A percentile compares a stretch with the other conserved stretches of the same genome.
Conservation (phyloP, 768 basidiomycete genomes). For the Leccinum arenicola region DNA sequence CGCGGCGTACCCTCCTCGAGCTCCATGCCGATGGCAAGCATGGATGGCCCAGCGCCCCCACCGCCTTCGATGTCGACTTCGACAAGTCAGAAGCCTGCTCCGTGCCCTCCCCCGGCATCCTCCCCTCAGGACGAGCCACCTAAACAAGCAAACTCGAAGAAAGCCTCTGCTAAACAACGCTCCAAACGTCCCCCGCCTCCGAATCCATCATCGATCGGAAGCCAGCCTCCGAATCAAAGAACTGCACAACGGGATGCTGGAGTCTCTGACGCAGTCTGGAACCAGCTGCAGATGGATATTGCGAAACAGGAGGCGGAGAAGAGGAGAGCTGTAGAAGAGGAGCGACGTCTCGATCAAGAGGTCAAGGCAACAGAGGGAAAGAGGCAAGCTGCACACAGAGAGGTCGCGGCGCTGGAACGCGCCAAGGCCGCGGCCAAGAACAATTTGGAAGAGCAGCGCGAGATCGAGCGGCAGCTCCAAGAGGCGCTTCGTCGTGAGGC, state of each 20-base stretch:
- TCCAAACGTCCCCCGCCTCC: constrained; percentile 1
- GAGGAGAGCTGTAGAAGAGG: constrained; percentile 18
- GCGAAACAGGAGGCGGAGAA: constrained; percentile 23
- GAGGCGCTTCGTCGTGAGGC: constrained; percentile 30
- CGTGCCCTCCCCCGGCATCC: constrained; percentile 21
- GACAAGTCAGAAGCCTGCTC: constrained; percentile 11
- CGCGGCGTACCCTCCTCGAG: not conserved
- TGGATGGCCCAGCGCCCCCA: constrained; percentile 14
- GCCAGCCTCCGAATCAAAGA: constrained; percentile 7
- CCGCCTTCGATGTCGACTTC: constrained; percentile 22
- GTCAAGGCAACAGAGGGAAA: constrained; percentile 12
- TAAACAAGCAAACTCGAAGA: constrained; percentile 2
- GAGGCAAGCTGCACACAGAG: constrained; percentile 10
- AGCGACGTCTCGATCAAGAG: constrained; percentile 19
- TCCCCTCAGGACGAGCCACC: not conserved
- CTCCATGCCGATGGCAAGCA: constrained; percentile 22
- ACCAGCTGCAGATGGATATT: constrained; percentile 42
- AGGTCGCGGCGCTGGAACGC: constrained; percentile 15
- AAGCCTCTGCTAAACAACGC: not conserved
- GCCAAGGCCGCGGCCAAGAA: constrained; percentile 20
- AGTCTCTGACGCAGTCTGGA: constrained; percentile 53
- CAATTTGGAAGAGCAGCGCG: constrained; percentile 18
- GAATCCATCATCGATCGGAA: not conserved
- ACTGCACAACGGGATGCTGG: constrained; percentile 44
- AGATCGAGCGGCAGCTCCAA: constrained; percentile 28